Evolutionary conservation across 2,329 filamentous ascomycete species (phyloP), one percentile per base, ranked within the genome.

Genomic region (Pseudonectria foliicola): DNA sequence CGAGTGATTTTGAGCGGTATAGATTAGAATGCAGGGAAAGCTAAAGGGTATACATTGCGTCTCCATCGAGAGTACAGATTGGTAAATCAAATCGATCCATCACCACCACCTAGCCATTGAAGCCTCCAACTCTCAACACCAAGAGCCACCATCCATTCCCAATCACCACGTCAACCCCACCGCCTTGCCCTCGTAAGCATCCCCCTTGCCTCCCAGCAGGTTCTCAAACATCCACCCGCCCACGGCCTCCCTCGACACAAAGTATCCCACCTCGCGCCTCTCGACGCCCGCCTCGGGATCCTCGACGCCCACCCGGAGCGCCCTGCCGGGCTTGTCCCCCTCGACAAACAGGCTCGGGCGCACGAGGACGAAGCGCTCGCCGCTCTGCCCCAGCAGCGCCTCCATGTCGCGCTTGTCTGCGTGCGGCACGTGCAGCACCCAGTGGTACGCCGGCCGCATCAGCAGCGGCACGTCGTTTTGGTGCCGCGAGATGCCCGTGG

Each of bases 401-500:
- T 73, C 70, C 65, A 70, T 68, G 15, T 49, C 55, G 43, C 50
- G 53, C 60, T 73, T 74, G 45, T 73, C 70, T 7, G 25, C 53
- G 52, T 71, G 70, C 24, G 70, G 64, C 35, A 54, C 52, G 15
- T 45, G 38, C 13, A 72, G 50, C 37, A 66, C 35, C 41, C 53
- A 46, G 29, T 59, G 52, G 50, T 73, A 73, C 29, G 73, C 37
- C 10, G 67, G 68, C 13, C 55, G 25, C 40, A 68, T 53, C 3
- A 57, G 45, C n/a, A 68, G 35, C 1, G 69, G 68, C 31, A 53
- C 49, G 33, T 53, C 50, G 25, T 44, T 42, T 13, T 31, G 39
- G 37, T 48, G 48, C 27, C 29, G 29, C 12, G 45, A 49, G 35
- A 70, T 60, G 16, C 68, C 68, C 3, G 64, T 70, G 3, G 63